Evolutionary conservation across 2,329 filamentous ascomycete genomes (phyloP), one percentile per base, ranked within the genome.

Genomic region (Fusarium pseudograminearum): DNA sequence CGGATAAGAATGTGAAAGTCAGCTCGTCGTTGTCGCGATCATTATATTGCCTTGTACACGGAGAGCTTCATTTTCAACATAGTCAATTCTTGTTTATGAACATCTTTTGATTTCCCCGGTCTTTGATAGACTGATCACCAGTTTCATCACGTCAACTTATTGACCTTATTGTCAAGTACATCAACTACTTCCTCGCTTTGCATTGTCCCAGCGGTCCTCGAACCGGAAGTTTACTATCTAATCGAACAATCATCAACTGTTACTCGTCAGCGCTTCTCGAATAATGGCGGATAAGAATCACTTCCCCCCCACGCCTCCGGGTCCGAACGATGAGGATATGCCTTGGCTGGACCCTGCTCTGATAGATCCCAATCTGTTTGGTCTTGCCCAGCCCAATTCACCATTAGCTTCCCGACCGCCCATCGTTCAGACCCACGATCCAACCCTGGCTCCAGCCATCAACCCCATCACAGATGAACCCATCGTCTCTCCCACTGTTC

Each of bases 1-100:
- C 30, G 22, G 36, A 58, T 58, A 54, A 67, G 57, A 63, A 63
- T 18, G 24, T 67, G 52, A 58, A 30, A 22, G 30, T 20, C 34
- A 62, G 36, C 42, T 12, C 20, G 22, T 41, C 30, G 28, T 20
- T n/a, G 6, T 46, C 5, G 20, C 24, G 9, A 22, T 22, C 8
- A 12, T 6, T 55, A 14, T 48, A 28, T 12, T 20, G 11, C 14
- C 14, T 34, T 28, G 33, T 24, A 22, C 22, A 26, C 31, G 20
- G 20, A 50, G 18, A 45, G 16, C 15, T 16, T 33, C 22, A 11
- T 42, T 22, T 33, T 31, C 18, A 5, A 24, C 24, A 26, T 59
- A 31, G 22, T 24, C 46, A 20, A n/a, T 38, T 16, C 26, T 41
- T 54, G 14, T 54, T 57, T 62, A 3, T 9, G 28, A 31, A 16